phyloP scores from a whole-genome alignment of 495 filamentous ascomycete genomes.

The Xylaria nigripes region DNA sequence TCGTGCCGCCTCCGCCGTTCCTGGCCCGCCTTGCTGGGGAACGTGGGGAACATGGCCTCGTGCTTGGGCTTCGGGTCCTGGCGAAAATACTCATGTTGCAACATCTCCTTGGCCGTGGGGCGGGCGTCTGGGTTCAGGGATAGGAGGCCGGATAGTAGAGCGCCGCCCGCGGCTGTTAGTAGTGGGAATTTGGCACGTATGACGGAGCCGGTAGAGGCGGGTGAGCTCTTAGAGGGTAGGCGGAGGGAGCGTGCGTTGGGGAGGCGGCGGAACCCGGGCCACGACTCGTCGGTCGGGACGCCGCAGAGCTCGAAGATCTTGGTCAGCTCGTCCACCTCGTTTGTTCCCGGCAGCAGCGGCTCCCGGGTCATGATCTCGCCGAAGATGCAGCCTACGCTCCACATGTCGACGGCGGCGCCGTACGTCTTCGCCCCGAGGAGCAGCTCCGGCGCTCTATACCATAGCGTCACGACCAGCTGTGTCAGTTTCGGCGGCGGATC shows the following conservation, averaged over 20 bases:
- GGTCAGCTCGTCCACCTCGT: slow-evolving; percentile 75
- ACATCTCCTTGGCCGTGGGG: slow-evolving; percentile 54
- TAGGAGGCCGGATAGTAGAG: slow-evolving; percentile 60
- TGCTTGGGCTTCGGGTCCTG: slow-evolving; percentile 86
- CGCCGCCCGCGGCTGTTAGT: slow-evolving; percentile 65
- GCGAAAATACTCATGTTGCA: slow-evolving; percentile 74
- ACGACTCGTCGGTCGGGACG: slow-evolving; percentile 75
- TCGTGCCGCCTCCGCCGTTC: slow-evolving; percentile 66
- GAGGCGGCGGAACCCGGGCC: slow-evolving; percentile 80
- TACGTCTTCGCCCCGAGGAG: slow-evolving; percentile 76
- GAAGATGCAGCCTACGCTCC: slow-evolving; percentile 95
- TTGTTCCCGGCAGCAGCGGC: slow-evolving; percentile 82
- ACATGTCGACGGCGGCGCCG: slow-evolving; percentile 76
- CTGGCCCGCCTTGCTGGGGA: slow-evolving; percentile 89
- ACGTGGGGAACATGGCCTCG: slow-evolving; percentile 81
- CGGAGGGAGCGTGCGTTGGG: slow-evolving; percentile 82
- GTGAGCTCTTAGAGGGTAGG: slow-evolving; percentile 49
- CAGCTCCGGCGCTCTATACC: slow-evolving; percentile 91
- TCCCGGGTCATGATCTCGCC: slow-evolving; percentile 81
- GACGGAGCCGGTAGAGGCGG: slow-evolving; percentile 31
- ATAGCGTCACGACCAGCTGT: slow-evolving; percentile 91
- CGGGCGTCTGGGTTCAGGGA: slow-evolving; percentile 65
- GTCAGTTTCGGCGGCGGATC: slow-evolving; percentile 79
- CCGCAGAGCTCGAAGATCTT: slow-evolving; percentile 85
- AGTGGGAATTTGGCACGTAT: slow-evolving; percentile 72